Percentiles rank a stretch among this genome's conserved stretches.
Evolutionary conservation across 2,329 filamentous ascomycete species (phyloP).

Genomic region (Arthrobotrys sinensis): DNA sequence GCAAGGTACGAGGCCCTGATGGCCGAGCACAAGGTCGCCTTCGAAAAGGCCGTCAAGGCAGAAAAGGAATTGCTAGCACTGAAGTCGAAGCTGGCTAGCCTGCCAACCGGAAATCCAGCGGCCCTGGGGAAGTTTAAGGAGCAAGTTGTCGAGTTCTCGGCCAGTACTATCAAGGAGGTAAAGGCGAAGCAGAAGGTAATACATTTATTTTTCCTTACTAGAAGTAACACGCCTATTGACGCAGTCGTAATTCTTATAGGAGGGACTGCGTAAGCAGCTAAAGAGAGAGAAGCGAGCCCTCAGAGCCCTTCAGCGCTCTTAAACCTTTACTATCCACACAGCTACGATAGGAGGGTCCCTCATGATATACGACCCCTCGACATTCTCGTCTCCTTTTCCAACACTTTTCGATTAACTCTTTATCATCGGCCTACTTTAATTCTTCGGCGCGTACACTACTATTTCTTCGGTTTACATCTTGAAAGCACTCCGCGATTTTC

Average conservation of each 20-base stretch:
- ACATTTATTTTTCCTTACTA: not conserved
- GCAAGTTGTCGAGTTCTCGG: not conserved
- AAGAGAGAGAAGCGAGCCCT: constrained; percentile 39
- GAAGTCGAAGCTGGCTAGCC: not conserved
- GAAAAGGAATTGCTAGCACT: constrained; percentile 33
- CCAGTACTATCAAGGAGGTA: not conserved
- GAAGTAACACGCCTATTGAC: not conserved
- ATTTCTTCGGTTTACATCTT: no score
- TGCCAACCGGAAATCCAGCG: constrained; percentile 17
- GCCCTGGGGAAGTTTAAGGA: constrained; percentile 14
- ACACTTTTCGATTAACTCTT: no score
- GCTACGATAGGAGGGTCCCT: not conserved
- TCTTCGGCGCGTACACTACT: no score
- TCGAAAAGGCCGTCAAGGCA: constrained; percentile 18
- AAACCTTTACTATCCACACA: not conserved
- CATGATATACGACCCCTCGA: not conserved
- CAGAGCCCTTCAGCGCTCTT: constrained; percentile 10
- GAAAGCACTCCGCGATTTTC: no score
- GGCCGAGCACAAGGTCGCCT: constrained; percentile 8
- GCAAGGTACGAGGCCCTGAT: constrained; percentile 16
- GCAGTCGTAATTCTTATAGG: constrained; percentile 9
- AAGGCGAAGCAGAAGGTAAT: constrained; percentile 15
- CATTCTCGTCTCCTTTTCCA: no score
- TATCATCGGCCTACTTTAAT: no score
- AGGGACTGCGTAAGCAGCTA: constrained; percentile 28